Evolutionary conservation across 768 basidiomycete genomes (phyloP).

Genomic region (Pisolithus sp.): DNA sequence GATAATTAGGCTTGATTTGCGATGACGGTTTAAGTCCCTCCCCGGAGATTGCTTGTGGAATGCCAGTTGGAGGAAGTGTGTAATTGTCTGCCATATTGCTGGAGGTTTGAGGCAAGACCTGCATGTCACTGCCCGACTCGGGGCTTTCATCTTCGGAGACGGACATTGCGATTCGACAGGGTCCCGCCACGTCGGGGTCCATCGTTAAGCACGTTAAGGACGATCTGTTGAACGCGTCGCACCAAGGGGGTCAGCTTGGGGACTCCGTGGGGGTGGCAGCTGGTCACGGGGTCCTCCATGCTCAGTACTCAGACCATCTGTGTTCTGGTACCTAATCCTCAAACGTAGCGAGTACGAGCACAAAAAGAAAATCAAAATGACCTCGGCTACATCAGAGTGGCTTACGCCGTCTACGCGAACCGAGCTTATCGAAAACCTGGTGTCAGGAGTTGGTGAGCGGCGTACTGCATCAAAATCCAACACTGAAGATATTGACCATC

Average conservation of each 20-base stretch:
- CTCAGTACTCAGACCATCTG: background rate
- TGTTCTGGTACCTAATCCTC: slow-evolving; percentile 5
- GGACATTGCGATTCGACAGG: no score
- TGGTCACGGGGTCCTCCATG: background rate
- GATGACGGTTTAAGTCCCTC: background rate
- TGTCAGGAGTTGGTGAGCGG: slow-evolving; percentile 78
- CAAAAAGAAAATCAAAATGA: slow-evolving; percentile 15
- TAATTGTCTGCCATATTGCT: slow-evolving; percentile 1
- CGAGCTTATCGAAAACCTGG: slow-evolving; percentile 84
- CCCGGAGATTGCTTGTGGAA: background rate
- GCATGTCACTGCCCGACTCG: background rate
- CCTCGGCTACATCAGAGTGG: slow-evolving; percentile 52
- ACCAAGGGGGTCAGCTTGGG: no score
- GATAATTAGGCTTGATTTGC: slow-evolving; percentile 43
- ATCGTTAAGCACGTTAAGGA: no score
- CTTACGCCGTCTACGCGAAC: slow-evolving; percentile 70
- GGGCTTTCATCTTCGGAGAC: background rate
- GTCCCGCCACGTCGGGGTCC: background rate
- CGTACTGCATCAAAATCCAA: background rate
- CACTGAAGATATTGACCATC: slow-evolving; percentile 74
- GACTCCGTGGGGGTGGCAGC: no score
- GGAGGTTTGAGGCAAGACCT: background rate
- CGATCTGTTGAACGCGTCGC: no score
- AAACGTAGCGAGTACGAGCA: background rate
- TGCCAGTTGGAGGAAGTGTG: background rate